Conservation (phyloP, 257 asterid species). For the Avicennia marina region DNA sequence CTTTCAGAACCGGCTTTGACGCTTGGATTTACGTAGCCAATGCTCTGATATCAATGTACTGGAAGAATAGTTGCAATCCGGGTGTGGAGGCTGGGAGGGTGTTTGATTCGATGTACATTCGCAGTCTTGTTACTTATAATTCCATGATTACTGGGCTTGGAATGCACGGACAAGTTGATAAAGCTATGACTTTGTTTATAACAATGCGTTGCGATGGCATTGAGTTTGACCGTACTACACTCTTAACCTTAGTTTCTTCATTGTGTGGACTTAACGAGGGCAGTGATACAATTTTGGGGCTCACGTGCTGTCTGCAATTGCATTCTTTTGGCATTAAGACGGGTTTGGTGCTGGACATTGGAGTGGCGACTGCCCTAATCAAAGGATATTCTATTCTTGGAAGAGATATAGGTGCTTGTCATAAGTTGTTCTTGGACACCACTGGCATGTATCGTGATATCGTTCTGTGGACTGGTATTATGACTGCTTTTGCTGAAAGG, state of each 20-base stretch:
- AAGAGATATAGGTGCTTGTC: slow-evolving; percentile 43
- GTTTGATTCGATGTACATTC: slow-evolving; percentile 41
- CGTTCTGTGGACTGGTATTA: slow-evolving; percentile 75
- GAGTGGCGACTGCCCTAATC: slow-evolving; percentile 61
- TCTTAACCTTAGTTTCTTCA: slow-evolving; percentile 54
- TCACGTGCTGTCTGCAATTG: slow-evolving; percentile 47
- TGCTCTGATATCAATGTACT: slow-evolving; percentile 73
- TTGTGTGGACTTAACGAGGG: slow-evolving; percentile 25
- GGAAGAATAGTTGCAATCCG: slow-evolving; percentile 26
- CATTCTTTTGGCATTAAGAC: slow-evolving; percentile 53
- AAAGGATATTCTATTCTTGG: slow-evolving; percentile 58
- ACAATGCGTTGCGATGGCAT: slow-evolving; percentile 49
- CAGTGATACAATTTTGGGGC: slow-evolving; percentile 23
- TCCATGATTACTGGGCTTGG: slow-evolving; percentile 66
- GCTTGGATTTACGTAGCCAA: slow-evolving; percentile 76
- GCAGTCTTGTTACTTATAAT: slow-evolving; percentile 68
- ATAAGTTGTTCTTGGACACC: slow-evolving; percentile 52
- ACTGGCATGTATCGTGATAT: slow-evolving; percentile 37
- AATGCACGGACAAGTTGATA: slow-evolving; percentile 29
- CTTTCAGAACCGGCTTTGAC: slow-evolving; percentile 50
- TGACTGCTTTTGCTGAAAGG: slow-evolving; percentile 50
- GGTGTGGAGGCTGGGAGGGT: slow-evolving; percentile 57
- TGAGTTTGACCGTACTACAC: slow-evolving; percentile 54
- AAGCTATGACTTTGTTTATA: slow-evolving; percentile 41
- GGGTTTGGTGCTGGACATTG: slow-evolving; percentile 45